Percentiles rank a stretch among this genome's conserved stretches.
These are phyloP conservation scores for Pseudomassariella vexata DNA, from an alignment of 2,329 filamentous ascomycete species.

Conservation along the genomic window DNA sequence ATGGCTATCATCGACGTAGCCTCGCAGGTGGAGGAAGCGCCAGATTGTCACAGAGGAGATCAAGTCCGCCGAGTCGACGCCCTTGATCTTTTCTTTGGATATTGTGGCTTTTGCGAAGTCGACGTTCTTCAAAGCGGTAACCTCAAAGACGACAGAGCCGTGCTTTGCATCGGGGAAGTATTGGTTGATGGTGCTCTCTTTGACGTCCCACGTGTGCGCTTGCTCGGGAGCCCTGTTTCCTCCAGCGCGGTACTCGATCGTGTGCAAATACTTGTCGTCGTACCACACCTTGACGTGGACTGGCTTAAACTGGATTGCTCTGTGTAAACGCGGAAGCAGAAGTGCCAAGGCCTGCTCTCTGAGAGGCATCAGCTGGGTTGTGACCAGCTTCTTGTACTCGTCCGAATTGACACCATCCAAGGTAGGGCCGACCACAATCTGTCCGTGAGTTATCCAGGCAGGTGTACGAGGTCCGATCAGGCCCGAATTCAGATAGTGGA, in stretches of 20 bases:
- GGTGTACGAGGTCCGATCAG: slow-evolving; percentile 74
- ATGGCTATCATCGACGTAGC: slow-evolving; percentile 75
- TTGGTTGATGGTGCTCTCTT: slow-evolving; percentile 47
- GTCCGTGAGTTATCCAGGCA: slow-evolving; percentile 74
- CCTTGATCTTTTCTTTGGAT: slow-evolving; percentile 49
- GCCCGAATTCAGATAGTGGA: slow-evolving; percentile 81
- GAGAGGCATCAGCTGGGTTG: slow-evolving; percentile 65
- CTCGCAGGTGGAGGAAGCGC: slow-evolving; percentile 84
- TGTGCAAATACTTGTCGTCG: slow-evolving; percentile 60
- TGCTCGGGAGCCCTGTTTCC: slow-evolving; percentile 40
- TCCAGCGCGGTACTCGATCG: slow-evolving; percentile 56
- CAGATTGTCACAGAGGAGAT: slow-evolving; percentile 70
- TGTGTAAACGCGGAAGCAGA: slow-evolving; percentile 71
- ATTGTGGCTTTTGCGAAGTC: slow-evolving; percentile 67
- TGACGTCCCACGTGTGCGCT: slow-evolving; percentile 66
- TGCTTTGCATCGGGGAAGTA: slow-evolving; percentile 37
- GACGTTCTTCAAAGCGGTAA: slow-evolving; percentile 62
- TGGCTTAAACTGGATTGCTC: slow-evolving; percentile 76
- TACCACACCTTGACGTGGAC: slow-evolving; percentile 83
- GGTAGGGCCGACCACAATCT: slow-evolving; percentile 75
- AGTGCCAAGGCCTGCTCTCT: slow-evolving; percentile 73
- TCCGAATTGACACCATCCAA: slow-evolving; percentile 75
- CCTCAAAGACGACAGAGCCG: slow-evolving; percentile 50
- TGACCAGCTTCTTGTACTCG: slow-evolving; percentile 76
- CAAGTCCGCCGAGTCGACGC: slow-evolving; percentile 62